A percentile compares a stretch with the other conserved stretches of the same genome.
Conservation (phyloP, 179 eudicot species). For the Dionaea muscipula region DNA sequence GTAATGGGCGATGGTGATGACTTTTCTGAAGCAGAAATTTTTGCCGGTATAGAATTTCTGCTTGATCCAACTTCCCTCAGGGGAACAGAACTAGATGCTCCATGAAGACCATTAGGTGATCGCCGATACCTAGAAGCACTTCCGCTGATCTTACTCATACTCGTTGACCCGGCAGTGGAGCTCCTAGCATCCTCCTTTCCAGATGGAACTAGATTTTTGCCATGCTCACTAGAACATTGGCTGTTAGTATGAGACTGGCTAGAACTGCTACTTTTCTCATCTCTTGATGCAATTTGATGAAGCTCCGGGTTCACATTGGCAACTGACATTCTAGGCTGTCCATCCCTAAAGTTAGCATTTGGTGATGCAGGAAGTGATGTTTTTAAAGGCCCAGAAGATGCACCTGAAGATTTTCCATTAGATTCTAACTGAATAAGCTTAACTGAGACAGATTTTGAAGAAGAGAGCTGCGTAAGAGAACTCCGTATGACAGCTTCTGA, state of each 20-base stretch:
- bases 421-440: slow-evolving; percentile 34
- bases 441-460: slow-evolving; percentile 31
- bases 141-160: slow-evolving; percentile 35
- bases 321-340: slow-evolving; percentile 8
- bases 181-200: slow-evolving; percentile 65
- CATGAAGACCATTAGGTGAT: slow-evolving; percentile 30
- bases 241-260: slow-evolving; percentile 67
- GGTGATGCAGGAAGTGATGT: slow-evolving; percentile 22
- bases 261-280: slow-evolving; percentile 64
- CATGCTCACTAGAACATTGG: slow-evolving; percentile 54
- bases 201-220: slow-evolving; percentile 17
- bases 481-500: slow-evolving; percentile 33
- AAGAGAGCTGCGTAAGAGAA: slow-evolving; percentile 25
- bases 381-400: slow-evolving; percentile 21
- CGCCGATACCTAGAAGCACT: slow-evolving; percentile 39
- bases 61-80: slow-evolving; percentile 31
- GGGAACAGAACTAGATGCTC: slow-evolving; percentile 23
- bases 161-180: slow-evolving; percentile 43
- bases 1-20: slow-evolving; percentile 21
- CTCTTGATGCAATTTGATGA: slow-evolving; percentile 34
- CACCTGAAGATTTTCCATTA: slow-evolving; percentile 21
- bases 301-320: slow-evolving; percentile 24
- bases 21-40: slow-evolving; percentile 35
- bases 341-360: slow-evolving; percentile 20
- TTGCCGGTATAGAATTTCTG: slow-evolving; percentile 27